Percentiles rank a stretch among this genome's conserved stretches.
Evolutionary conservation across 1,139 yeast genomes (phyloP).

Genomic region (Blastobotrys buckinghamii): DNA sequence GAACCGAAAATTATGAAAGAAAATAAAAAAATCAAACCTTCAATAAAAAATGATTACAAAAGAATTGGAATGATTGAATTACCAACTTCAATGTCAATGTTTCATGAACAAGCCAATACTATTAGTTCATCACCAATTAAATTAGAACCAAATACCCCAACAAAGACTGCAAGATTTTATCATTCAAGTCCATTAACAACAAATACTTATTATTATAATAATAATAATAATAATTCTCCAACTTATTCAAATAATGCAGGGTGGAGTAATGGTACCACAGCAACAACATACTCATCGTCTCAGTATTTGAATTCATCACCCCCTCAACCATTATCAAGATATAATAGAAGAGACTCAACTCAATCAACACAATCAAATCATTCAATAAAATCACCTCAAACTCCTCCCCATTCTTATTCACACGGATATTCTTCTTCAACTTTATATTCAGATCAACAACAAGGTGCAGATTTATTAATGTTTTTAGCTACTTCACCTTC

Average conservation of each 20-base stretch:
- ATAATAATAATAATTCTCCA: background rate
- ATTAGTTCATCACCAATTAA: background rate
- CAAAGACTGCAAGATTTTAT: background rate
- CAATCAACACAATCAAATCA: background rate
- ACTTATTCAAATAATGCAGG: too few relatives aligned
- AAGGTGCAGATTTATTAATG: conserved; percentile 79
- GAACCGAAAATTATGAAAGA: conserved; percentile 26
- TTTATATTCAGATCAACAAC: conserved; percentile 42
- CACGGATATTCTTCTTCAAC: too few relatives aligned
- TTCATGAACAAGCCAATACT: background rate
- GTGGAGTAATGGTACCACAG: conserved; percentile 5
- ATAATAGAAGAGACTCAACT: background rate
- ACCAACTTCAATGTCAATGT: background rate
- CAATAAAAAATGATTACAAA: background rate
- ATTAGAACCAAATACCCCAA: background rate
- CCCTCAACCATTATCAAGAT: background rate
- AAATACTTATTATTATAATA: background rate
- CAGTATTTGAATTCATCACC: background rate
- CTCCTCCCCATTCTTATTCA: conserved; percentile 22
- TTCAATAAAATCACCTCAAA: conserved; percentile 17
- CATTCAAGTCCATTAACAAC: background rate
- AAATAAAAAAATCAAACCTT: background rate
- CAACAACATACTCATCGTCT: background rate
- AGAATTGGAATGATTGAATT: conserved; percentile 3
- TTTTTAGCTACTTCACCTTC: conserved; percentile 84